Evolutionary conservation across 495 filamentous ascomycete species (phyloP), one percentile per base, ranked within the genome.

Genomic region (Amorphotheca resinae): DNA sequence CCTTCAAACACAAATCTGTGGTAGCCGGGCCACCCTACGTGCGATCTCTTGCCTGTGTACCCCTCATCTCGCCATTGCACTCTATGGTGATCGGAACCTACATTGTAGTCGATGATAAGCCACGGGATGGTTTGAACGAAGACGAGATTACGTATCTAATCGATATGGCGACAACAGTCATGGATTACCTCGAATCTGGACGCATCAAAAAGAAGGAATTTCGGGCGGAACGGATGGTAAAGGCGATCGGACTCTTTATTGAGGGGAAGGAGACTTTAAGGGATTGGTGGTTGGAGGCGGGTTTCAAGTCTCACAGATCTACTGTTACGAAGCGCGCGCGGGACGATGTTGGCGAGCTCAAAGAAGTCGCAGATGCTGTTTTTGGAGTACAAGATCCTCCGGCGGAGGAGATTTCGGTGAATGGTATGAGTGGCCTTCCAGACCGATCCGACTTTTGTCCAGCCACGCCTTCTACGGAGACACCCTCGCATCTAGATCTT

Each of bases 111-210:
- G 59, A 64, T 49, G 47, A 56, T 44, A 48, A 59, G 32, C 23
- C 44, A 2, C 46, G 54, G 25, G 48, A 61, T 22, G 55, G 48
- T 36, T 48, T 62, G 41, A 48, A 51, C 17, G 59, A 62, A 31
- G 40, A 46, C 1, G 53, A 54, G 7, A 51, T 61, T 1, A 38
- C 45, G 32, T 61, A 65, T 44, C 35, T 71, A 46, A 45, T 50
- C 38, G 65, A 67, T 40, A 65, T 67, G 41, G 59, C 61, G 9
- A 40, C 42, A 17, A 58, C 63, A 30, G 60, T 71, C 40, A 66
- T 67, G 65, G 55, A 53, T 22, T 63, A 71, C 46, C 57, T 71
- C 0, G 65, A 69, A 17, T 52, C 56, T 30, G 54, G 57, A 9
- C 48, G 59, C 18, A 36, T 59, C 31, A 56, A 53, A 33, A 50